Evolutionary conservation across 1,284 basidiomycete genomes (phyloP).

Genomic region (Microbotryomycetes sp.): DNA sequence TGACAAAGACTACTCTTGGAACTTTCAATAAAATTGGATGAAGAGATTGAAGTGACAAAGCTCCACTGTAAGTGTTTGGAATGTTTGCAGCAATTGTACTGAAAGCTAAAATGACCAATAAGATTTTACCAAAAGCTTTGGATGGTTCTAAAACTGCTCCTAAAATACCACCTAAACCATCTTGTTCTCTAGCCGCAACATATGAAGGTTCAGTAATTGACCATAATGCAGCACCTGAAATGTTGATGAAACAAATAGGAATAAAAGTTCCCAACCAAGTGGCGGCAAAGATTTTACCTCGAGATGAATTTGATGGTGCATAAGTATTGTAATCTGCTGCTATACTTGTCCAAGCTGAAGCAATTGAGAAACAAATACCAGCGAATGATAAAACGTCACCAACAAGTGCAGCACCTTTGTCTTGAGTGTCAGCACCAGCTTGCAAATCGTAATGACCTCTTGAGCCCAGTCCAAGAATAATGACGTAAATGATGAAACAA

Average conservation of each 20-base stretch:
- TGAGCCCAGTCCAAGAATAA: constrained; percentile 52
- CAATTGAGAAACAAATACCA: constrained; percentile 27
- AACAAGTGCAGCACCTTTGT: constrained; percentile 47
- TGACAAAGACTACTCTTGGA: constrained; percentile 57
- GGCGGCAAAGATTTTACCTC: constrained; percentile 51
- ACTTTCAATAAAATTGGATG: constrained; percentile 53
- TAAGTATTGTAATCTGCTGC: constrained; percentile 7
- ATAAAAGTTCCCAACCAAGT: constrained; percentile 57
- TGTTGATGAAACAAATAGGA: constrained; percentile 53
- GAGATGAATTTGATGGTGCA: constrained; percentile 46
- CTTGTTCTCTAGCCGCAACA: constrained; percentile 48
- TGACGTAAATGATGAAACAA: constrained; percentile 53
- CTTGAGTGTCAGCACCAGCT: constrained; percentile 49
- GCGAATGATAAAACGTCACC: constrained; percentile 53
- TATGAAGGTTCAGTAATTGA: constrained; percentile 54
- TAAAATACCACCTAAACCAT: constrained; percentile 50
- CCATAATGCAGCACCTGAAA: constrained; percentile 38
- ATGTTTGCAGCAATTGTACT: constrained; percentile 57
- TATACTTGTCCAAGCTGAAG: constrained; percentile 19
- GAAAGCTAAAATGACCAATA: constrained; percentile 55
- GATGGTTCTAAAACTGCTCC: constrained; percentile 42
- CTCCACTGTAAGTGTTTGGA: constrained; percentile 56
- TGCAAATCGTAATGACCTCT: constrained; percentile 51
- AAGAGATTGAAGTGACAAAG: constrained; percentile 54
- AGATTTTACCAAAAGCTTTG: constrained; percentile 54